Evolutionary conservation across 208 protist genomes (phyloP).

Genomic region (Zelonia costaricensis): DNA sequence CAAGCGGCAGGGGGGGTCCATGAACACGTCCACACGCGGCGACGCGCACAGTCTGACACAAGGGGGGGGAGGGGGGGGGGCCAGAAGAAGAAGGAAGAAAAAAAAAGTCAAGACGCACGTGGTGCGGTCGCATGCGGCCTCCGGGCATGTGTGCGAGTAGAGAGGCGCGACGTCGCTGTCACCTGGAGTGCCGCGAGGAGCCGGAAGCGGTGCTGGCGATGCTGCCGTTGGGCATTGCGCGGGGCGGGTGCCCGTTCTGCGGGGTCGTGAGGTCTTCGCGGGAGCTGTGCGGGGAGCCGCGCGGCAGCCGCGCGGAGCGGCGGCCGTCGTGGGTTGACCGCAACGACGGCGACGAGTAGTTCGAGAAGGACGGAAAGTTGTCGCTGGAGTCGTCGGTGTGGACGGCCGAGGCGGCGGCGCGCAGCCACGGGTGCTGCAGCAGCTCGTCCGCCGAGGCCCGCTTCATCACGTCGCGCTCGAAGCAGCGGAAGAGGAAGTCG

Average conservation of each 20-base stretch:
- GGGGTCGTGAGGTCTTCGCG: constrained; percentile 17
- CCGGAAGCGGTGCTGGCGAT: constrained; percentile 15
- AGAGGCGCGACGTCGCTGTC: too few species aligned
- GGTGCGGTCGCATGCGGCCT: too few species aligned
- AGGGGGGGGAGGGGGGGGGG: too few species aligned
- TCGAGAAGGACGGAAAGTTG: constrained; percentile 21
- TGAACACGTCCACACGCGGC: too few species aligned
- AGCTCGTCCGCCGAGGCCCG: constrained; percentile 73
- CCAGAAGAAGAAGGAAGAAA: too few species aligned
- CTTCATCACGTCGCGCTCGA: constrained; percentile 72
- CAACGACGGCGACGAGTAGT: constrained; percentile 9
- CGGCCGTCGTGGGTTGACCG: constrained; percentile 4
- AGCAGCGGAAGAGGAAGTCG: constrained; percentile 71
- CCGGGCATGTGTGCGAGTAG: too few species aligned
- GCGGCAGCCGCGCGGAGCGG: background rate
- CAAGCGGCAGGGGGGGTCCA: too few species aligned
- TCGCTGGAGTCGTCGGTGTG: constrained; percentile 21
- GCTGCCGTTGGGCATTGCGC: constrained; percentile 2
- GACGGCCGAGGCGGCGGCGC: constrained; percentile 23
- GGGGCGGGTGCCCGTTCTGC: background rate
- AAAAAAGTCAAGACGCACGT: too few species aligned
- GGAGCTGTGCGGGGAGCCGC: constrained; percentile 5
- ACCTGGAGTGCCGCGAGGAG: background rate
- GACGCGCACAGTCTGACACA: too few species aligned
- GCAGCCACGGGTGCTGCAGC: constrained; percentile 73